These are phyloP conservation scores for Withania somnifera DNA, from an alignment of 305 asterid species.

Conservation along the genomic window DNA sequence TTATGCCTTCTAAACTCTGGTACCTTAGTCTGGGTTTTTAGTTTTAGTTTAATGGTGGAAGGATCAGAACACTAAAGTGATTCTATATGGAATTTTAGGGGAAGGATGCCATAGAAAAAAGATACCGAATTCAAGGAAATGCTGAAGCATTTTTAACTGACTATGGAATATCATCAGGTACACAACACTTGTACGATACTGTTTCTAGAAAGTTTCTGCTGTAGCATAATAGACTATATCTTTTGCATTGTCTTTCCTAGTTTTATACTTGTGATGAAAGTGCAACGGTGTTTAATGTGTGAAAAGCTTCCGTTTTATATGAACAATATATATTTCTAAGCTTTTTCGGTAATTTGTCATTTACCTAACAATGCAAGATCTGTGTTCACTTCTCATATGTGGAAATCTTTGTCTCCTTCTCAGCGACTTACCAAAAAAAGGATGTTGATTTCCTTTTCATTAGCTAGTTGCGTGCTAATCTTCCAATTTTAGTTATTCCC, in stretches of 20 bases:
- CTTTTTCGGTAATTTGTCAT: background rate
- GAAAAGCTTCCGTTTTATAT: background rate
- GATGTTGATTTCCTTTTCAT: background rate
- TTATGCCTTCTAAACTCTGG: background rate
- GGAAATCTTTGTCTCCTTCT: background rate
- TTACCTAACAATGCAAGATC: background rate
- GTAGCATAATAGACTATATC: background rate
- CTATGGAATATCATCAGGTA: constrained; percentile 64
- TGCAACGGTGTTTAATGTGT: background rate
- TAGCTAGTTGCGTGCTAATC: too few species aligned
- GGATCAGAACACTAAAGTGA: background rate
- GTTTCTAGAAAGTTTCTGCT: constrained; percentile 3
- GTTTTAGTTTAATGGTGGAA: too few species aligned
- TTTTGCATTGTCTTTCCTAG: background rate
- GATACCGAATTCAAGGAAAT: constrained; percentile 46
- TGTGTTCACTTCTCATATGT: background rate
- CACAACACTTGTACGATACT: background rate
- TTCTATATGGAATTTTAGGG: constrained; percentile 19
- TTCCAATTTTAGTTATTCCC: too few species aligned
- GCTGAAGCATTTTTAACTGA: constrained; percentile 46
- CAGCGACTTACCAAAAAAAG: background rate
- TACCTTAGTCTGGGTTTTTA: background rate
- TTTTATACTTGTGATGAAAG: background rate
- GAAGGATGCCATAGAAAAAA: constrained; percentile 20
- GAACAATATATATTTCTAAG: background rate